phyloP scores from a whole-genome alignment of 2,329 filamentous ascomycete species.

The Trichoderma hamatum region DNA sequence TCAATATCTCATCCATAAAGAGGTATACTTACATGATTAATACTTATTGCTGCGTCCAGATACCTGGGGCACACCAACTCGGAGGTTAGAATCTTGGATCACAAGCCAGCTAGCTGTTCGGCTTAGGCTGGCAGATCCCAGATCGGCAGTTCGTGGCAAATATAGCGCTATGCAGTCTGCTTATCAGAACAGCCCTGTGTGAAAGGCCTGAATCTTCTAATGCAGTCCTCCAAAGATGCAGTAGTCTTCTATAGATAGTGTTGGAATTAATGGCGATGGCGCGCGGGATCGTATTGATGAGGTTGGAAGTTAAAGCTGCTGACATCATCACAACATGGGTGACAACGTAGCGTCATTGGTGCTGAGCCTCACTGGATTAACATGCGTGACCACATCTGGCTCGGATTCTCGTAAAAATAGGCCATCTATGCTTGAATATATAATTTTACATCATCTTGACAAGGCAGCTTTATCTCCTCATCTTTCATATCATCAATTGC shows the following conservation, averaged over 20 bases:
- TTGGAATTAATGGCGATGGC: not conserved
- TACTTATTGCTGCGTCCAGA: not conserved
- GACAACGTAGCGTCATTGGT: conserved; percentile 4
- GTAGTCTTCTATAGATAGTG: not conserved
- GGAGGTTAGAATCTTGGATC: not conserved
- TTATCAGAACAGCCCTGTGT: not conserved
- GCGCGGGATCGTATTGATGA: not conserved
- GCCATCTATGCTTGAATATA: not conserved
- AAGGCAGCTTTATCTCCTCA: not conserved
- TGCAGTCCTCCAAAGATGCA: not conserved
- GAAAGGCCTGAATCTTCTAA: not conserved
- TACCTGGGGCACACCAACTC: not conserved
- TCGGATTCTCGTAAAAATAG: not conserved
- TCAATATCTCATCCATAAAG: not conserved
- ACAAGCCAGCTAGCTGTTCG: not conserved
- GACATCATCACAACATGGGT: conserved; percentile 13
- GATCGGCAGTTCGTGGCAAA: not conserved
- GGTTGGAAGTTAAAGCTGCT: conserved; percentile 11
- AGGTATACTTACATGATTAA: not conserved
- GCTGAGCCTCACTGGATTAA: conserved; percentile 5
- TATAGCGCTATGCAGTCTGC: not conserved
- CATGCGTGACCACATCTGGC: not conserved
- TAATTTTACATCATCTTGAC: conserved; percentile 22
- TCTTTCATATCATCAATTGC: not conserved
- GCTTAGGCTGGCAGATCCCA: not conserved